These are phyloP conservation scores for Tulasnella calospora DNA, from an alignment of 768 basidiomycete genomes.

Conservation along the genomic window DNA sequence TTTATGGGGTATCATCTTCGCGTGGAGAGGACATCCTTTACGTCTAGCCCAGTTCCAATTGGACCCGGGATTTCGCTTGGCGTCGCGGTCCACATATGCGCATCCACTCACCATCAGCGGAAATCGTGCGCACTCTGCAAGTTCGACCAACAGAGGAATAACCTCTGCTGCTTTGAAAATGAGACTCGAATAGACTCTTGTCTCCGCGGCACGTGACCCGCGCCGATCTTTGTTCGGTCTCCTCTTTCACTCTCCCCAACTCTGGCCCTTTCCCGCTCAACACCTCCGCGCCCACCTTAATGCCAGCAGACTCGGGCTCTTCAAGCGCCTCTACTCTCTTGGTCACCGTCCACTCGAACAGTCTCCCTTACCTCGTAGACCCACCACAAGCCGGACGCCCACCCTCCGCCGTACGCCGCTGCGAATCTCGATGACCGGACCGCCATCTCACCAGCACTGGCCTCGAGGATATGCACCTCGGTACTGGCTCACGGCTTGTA, in stretches of 20 bases:
- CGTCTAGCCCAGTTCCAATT: too few species aligned
- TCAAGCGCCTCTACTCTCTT: neutral
- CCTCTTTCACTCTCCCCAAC: neutral
- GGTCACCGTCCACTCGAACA: neutral
- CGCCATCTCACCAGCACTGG: neutral
- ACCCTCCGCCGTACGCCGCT: neutral
- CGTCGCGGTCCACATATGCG: neutral
- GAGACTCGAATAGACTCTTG: neutral
- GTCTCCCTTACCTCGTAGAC: neutral
- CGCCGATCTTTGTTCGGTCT: neutral
- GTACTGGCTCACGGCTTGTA: conserved; percentile 17
- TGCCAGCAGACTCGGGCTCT: neutral
- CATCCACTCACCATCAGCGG: neutral
- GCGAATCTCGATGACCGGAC: neutral
- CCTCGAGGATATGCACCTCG: conserved; percentile 9
- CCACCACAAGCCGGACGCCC: neutral
- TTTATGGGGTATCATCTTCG: too few species aligned
- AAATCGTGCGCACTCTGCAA: neutral
- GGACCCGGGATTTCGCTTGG: neutral
- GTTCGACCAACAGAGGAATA: neutral
- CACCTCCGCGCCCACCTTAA: neutral
- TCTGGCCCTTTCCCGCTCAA: neutral
- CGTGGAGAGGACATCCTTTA: too few species aligned
- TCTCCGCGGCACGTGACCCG: neutral
- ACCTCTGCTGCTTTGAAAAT: neutral